These are phyloP conservation scores for Asclepias syriaca DNA, from an alignment of 257 asterid genomes.

Conservation along the genomic window DNA sequence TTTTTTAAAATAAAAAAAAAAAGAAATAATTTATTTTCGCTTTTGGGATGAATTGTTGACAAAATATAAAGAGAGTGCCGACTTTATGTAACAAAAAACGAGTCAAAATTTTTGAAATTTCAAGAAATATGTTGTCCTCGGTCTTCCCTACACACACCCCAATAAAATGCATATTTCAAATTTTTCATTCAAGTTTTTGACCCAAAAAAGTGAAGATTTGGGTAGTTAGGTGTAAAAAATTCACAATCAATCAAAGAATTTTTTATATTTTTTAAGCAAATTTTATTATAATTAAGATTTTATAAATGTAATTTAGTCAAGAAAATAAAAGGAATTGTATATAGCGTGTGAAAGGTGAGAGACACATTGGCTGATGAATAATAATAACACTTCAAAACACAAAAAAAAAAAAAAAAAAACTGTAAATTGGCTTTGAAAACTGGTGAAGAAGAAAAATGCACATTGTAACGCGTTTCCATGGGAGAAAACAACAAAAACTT, in stretches of 20 bases:
- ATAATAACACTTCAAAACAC: too few relatives aligned
- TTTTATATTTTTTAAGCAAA: too few relatives aligned
- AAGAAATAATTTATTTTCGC: background rate
- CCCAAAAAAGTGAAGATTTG: background rate
- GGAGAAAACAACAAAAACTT: slow-evolving; percentile 11
- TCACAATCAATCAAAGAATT: too few relatives aligned
- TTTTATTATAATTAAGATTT: too few relatives aligned
- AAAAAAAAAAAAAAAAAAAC: background rate
- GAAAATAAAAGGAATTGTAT: background rate
- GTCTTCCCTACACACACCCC: slow-evolving; percentile 1
- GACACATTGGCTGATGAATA: too few relatives aligned
- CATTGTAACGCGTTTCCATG: slow-evolving; percentile 13
- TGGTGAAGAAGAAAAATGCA: background rate
- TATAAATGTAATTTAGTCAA: too few relatives aligned
- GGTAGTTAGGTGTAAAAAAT: too few relatives aligned
- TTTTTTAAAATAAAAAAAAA: too few relatives aligned
- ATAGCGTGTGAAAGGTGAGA: background rate
- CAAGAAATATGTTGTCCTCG: background rate
- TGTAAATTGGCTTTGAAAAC: background rate
- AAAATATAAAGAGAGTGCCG: background rate
- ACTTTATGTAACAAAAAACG: background rate
- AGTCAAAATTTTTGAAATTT: background rate
- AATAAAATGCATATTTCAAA: background rate
- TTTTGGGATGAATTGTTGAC: slow-evolving; percentile 5
- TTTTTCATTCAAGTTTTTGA: background rate